Evolutionary conservation across 805 yeast species (phyloP), one percentile per base, ranked within the genome.

Genomic region (Blastobotrys americana): DNA sequence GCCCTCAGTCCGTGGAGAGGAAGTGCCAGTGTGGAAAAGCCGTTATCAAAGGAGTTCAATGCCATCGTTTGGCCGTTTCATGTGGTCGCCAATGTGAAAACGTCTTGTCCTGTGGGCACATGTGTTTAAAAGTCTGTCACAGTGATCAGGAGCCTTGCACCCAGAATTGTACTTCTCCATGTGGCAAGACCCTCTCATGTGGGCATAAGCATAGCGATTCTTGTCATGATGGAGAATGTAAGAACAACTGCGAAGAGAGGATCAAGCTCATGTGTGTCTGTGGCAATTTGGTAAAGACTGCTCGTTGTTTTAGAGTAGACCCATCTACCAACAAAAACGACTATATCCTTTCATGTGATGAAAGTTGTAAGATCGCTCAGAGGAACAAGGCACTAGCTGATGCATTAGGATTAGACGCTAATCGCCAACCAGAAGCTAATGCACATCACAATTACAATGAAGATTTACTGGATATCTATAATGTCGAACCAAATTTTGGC

Each of bases 401-500:
- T 20, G 94, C 94, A 0, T 76, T 88, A 44, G 65, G 65, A 8
- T 48, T 67, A 49, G 74, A 71, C 10, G 41, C 66, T 1, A 48
- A 36, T 3, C 42, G 37, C 5, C 48, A 42, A 15, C 44, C 52
- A 34, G 55, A 55, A 4, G 31, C 50, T 4, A 52, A 51, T 15
- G 52, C 58, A 8, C 46, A 45, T 8, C 65, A 63, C 8, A 55
- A 43, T 59, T 84, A 80, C 57, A 56, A 74, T 0, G 77, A 74
- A 16, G 63, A 65, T 34, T 67, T 77, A 0, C 45, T 81, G 35
- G 57, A 64, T 1, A 64, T 75, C 1, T 84, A 68, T 55, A 56
- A 65, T 3, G 70, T 68, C 47, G 95, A 87, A 58, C 68, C 61
- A 3, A 66, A 63, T 9, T 87, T 95, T 93, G 81, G 95, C 61